These are phyloP conservation scores for Pleurotus citrinopileatus DNA, from an alignment of 768 basidiomycete genomes.

Conservation along the genomic window DNA sequence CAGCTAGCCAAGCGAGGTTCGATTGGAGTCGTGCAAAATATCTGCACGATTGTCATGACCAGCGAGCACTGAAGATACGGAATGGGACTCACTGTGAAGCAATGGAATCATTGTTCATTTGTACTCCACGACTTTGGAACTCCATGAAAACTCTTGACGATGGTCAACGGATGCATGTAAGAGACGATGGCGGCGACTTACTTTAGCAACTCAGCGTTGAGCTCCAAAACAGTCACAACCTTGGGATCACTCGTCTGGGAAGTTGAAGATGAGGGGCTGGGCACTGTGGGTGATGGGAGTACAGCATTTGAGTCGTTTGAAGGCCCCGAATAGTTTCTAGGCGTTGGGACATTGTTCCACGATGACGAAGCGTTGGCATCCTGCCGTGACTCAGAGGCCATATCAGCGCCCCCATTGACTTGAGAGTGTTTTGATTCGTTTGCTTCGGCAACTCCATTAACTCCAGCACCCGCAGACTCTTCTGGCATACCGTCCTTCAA, in stretches of 20 bases:
- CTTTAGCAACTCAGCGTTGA: constrained; percentile 72
- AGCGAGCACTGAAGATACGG: constrained; percentile 14
- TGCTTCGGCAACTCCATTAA: not conserved
- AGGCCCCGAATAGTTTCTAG: constrained; percentile 15
- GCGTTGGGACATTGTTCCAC: constrained; percentile 3
- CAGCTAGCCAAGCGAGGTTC: constrained; percentile 70
- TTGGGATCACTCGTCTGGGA: constrained; percentile 41
- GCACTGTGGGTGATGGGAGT: constrained; percentile 21
- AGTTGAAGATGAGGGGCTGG: constrained; percentile 23
- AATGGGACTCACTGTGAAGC: constrained; percentile 53
- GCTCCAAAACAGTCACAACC: constrained; percentile 57
- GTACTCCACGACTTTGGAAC: constrained; percentile 52
- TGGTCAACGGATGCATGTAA: constrained; percentile 6
- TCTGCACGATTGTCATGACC: constrained; percentile 30
- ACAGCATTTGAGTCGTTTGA: constrained; percentile 16
- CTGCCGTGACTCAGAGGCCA: not conserved
- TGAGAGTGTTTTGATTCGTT: not conserved
- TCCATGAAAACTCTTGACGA: constrained; percentile 54
- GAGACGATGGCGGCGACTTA: constrained; percentile 32
- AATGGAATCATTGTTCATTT: constrained; percentile 38
- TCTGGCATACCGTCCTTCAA: constrained; percentile 11
- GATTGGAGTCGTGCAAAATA: constrained; percentile 61
- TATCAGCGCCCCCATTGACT: constrained; percentile 2
- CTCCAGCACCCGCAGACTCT: constrained; percentile 1
- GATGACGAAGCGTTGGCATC: not conserved